phyloP scores from a whole-genome alignment of 1,284 basidiomycete genomes.

The Tylopilus sp. region DNA sequence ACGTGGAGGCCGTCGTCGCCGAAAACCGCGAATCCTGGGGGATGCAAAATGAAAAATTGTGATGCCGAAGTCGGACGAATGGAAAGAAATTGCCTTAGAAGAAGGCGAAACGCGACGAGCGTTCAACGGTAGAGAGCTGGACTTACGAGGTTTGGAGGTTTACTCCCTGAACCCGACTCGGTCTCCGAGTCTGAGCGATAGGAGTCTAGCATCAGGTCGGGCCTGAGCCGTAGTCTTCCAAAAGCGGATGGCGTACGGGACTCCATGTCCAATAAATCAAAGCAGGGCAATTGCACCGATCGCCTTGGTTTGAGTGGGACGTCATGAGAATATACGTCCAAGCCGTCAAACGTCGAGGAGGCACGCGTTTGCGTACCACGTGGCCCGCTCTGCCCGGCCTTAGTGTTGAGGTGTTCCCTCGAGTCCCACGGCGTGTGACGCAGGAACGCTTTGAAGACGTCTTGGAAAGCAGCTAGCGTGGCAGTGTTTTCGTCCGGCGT shows the following conservation, averaged over 20 bases:
- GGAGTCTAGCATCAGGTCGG: conserved; percentile 24
- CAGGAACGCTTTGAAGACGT: conserved; percentile 30
- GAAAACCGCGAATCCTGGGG: conserved; percentile 48
- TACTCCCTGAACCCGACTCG: conserved; percentile 2
- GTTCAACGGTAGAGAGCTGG: neutral
- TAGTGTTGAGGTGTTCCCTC: conserved; percentile 16
- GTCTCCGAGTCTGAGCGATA: conserved; percentile 12
- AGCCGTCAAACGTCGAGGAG: conserved; percentile 38
- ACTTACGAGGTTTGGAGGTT: conserved; percentile 21
- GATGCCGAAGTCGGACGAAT: neutral
- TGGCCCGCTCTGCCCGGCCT: conserved; percentile 5
- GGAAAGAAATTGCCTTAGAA: neutral
- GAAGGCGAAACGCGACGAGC: neutral
- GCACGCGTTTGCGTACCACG: conserved; percentile 22
- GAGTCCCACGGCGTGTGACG: conserved; percentile 23
- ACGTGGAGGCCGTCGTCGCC: conserved; percentile 49
- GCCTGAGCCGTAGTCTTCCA: conserved; percentile 17
- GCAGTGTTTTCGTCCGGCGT: conserved; percentile 30
- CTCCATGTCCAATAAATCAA: conserved; percentile 27
- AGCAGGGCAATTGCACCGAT: conserved; percentile 23
- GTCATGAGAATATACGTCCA: conserved; percentile 31
- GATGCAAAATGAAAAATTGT: neutral
- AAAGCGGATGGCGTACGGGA: conserved; percentile 16
- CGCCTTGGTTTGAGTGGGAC: conserved; percentile 13
- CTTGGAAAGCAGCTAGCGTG: conserved; percentile 27